Percentiles rank a stretch among this genome's conserved stretches.
phyloP scores from a whole-genome alignment of 2,329 filamentous ascomycete species.

The Fusarium goolgardi region DNA sequence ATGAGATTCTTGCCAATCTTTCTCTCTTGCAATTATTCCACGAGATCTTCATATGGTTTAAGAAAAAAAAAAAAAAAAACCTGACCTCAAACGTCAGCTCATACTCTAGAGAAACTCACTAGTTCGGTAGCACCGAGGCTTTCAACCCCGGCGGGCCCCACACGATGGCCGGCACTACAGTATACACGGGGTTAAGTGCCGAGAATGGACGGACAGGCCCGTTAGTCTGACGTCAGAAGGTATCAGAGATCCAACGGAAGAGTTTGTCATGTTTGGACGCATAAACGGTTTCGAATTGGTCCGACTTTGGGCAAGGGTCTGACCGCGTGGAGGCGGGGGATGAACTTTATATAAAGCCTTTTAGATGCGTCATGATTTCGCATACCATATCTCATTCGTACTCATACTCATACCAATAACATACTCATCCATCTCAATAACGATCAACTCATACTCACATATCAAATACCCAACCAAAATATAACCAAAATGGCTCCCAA shows the following conservation, averaged over 20 bases:
- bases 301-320: conserved; percentile 22
- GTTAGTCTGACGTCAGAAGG: conserved; percentile 35
- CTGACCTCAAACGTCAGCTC: conserved; percentile 5
- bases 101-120: not conserved
- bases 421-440: not conserved
- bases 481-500: conserved; percentile 62
- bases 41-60: not conserved
- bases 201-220: conserved; percentile 39
- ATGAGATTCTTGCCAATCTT: conserved; percentile 3
- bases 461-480: not conserved
- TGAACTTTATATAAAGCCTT: conserved; percentile 26
- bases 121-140: conserved; percentile 22
- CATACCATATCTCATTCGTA: not conserved
- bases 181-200: conserved; percentile 28
- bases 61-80: not conserved
- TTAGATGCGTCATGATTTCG: conserved; percentile 11
- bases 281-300: conserved; percentile 22
- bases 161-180: conserved; percentile 31
- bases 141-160: conserved; percentile 19
- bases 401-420: not conserved
- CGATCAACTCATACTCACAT: not conserved
- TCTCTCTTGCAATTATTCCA: no score
- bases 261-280: conserved; percentile 36
- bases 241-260: conserved; percentile 1
- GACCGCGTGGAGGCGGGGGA: conserved; percentile 19